phyloP scores from a whole-genome alignment of 352 stramenopile genomes.

The Pythium periplocum region DNA sequence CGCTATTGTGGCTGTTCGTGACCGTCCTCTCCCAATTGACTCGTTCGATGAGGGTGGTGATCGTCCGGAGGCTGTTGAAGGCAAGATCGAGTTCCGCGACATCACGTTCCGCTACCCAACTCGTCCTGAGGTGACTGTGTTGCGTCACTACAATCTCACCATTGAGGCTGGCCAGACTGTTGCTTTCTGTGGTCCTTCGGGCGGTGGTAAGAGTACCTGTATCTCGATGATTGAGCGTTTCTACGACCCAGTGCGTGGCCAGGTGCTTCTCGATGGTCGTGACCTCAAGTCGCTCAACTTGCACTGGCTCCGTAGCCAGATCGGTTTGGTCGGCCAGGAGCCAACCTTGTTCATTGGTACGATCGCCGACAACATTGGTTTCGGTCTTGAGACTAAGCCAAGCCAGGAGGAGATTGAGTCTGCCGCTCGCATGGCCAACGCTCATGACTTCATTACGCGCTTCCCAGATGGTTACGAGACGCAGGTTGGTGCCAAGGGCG shows the following conservation, averaged over 20 bases:
- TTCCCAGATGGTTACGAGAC: constrained; percentile 70
- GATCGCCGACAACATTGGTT: constrained; percentile 43
- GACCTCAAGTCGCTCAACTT: constrained; percentile 55
- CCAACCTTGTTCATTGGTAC: constrained; percentile 11
- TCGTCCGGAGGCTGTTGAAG: background rate
- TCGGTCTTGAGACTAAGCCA: constrained; percentile 24
- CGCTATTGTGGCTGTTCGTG: constrained; percentile 8
- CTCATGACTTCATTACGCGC: constrained; percentile 36
- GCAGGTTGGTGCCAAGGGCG: constrained; percentile 15
- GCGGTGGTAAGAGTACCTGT: constrained; percentile 23
- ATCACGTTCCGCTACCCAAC: constrained; percentile 11
- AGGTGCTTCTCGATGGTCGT: constrained; percentile 58
- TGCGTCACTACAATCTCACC: constrained; percentile 12
- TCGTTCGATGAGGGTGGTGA: constrained; percentile 9
- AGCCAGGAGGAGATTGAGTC: constrained; percentile 53
- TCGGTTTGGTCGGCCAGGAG: constrained; percentile 22
- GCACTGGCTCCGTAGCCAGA: constrained; percentile 35
- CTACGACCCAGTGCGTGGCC: constrained; percentile 63
- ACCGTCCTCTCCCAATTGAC: constrained; percentile 8
- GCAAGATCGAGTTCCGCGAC: constrained; percentile 9
- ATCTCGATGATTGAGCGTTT: constrained; percentile 65
- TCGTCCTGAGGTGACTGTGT: constrained; percentile 6
- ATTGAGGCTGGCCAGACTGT: constrained; percentile 12
- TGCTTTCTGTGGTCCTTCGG: constrained; percentile 12
- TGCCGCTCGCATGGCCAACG: constrained; percentile 9